Evolutionary conservation across 2,329 filamentous ascomycete genomes (phyloP).

Genomic region (Ceratocystiopsis minuta): DNA sequence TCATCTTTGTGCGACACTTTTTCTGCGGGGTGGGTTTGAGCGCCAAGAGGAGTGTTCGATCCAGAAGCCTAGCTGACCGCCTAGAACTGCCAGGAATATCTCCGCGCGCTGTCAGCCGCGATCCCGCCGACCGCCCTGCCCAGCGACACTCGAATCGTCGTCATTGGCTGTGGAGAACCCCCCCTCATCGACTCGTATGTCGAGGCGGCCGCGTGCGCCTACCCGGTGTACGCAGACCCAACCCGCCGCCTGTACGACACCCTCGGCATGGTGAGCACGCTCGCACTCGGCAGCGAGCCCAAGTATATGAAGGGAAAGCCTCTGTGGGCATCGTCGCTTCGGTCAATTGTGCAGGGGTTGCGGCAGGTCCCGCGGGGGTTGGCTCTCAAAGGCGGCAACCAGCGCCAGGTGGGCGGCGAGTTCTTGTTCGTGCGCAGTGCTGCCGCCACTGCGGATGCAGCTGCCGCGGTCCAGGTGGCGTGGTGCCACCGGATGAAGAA

Average conservation of each 20-base stretch:
- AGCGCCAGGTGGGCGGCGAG: slow-evolving; percentile 56
- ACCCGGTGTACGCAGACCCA: slow-evolving; percentile 64
- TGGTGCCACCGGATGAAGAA: slow-evolving; percentile 75
- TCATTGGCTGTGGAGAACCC: slow-evolving; percentile 57
- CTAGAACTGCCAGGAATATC: slow-evolving; percentile 60
- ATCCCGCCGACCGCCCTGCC: slow-evolving; percentile 34
- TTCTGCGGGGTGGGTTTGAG: slow-evolving; percentile 50
- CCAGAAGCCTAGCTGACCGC: background rate
- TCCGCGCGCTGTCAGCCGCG: slow-evolving; percentile 41
- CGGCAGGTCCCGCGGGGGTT: slow-evolving; percentile 38
- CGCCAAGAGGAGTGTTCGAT: too few species aligned
- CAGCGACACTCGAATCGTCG: slow-evolving; percentile 42
- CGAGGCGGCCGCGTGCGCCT: slow-evolving; percentile 43
- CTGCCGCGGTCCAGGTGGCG: slow-evolving; percentile 31
- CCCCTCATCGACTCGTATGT: slow-evolving; percentile 50
- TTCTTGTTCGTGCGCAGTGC: slow-evolving; percentile 38
- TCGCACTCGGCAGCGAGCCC: slow-evolving; percentile 39
- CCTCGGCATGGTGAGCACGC: slow-evolving; percentile 50
- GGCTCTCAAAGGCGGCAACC: slow-evolving; percentile 45
- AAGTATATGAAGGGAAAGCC: slow-evolving; percentile 44
- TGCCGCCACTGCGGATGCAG: too few species aligned
- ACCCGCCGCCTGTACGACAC: slow-evolving; percentile 44
- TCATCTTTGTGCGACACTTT: slow-evolving; percentile 65
- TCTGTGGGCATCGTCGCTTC: slow-evolving; percentile 25
- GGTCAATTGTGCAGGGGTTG: slow-evolving; percentile 40